A percentile compares a stretch with the other conserved stretches of the same genome.
These are phyloP conservation scores for Beta corolliflora DNA, from an alignment of 179 eudicot species.

Conservation along the genomic window DNA sequence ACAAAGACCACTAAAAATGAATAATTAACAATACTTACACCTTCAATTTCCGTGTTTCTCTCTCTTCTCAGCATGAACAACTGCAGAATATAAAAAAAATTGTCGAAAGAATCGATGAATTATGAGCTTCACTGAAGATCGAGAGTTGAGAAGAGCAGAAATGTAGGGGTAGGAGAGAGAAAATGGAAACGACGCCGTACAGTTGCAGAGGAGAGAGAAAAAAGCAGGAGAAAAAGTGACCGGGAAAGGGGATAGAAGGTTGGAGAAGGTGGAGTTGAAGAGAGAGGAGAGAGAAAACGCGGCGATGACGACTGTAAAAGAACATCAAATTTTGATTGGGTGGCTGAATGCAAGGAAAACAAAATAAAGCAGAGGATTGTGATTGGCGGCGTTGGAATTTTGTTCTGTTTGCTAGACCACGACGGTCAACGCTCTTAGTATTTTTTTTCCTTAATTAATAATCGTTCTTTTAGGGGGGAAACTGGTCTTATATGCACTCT, in stretches of 20 bases:
- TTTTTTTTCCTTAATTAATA: background rate
- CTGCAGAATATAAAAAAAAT: background rate
- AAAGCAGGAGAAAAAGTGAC: conserved; percentile 3
- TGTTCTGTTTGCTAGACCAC: conserved; percentile 18
- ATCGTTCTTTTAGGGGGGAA: too few species aligned
- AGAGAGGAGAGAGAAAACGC: conserved; percentile 35
- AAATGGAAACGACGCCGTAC: conserved; percentile 3
- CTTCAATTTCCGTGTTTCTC: background rate
- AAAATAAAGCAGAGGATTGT: background rate
- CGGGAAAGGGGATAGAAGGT: background rate
- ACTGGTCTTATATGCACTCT: too few species aligned
- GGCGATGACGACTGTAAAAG: conserved; percentile 24
- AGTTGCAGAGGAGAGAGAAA: conserved; percentile 9
- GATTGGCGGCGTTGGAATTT: conserved; percentile 33
- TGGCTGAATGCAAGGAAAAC: background rate
- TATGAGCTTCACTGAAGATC: background rate
- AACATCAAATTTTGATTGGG: background rate
- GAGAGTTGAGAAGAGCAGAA: background rate
- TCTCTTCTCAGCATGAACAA: conserved; percentile 3
- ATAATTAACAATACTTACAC: background rate
- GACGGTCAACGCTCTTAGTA: conserved; percentile 16
- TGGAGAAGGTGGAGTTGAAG: background rate
- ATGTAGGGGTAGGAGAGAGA: background rate
- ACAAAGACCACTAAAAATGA: background rate
- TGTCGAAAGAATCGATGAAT: background rate